Percentiles rank a stretch among this genome's conserved stretches.
These are phyloP conservation scores for Nitzschia sp. DNA, from an alignment of 108 stramenopile genomes.

Conservation along the genomic window DNA sequence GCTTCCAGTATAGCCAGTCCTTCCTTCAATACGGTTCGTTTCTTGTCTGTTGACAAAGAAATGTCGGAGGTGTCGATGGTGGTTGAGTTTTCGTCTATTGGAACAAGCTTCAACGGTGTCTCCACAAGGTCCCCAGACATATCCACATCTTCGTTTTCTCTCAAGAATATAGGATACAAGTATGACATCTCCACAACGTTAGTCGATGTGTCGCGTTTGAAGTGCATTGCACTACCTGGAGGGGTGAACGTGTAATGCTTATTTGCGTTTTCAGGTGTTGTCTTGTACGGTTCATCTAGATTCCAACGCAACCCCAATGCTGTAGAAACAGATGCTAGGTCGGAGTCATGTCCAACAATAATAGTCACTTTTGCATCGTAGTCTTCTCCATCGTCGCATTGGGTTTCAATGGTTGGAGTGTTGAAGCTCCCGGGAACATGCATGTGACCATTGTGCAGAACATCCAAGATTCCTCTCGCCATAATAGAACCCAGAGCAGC, in stretches of 20 bases:
- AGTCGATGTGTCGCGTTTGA: background rate
- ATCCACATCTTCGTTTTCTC: background rate
- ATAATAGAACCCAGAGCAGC: constrained; percentile 21
- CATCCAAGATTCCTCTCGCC: constrained; percentile 16
- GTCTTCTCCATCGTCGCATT: background rate
- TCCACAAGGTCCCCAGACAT: constrained; percentile 1
- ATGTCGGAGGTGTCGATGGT: background rate
- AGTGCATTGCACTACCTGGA: constrained; percentile 25
- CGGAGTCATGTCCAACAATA: constrained; percentile 31
- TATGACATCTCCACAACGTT: background rate
- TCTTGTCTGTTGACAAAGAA: background rate
- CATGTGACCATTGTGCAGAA: background rate
- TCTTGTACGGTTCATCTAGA: constrained; percentile 14
- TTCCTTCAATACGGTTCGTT: background rate
- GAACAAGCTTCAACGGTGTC: background rate
- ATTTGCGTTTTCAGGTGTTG: constrained; percentile 1
- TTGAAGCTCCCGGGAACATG: background rate
- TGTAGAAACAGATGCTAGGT: constrained; percentile 26
- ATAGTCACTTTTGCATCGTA: constrained; percentile 18
- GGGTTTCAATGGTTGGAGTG: background rate
- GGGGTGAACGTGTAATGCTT: constrained; percentile 24
- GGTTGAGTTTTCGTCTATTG: background rate
- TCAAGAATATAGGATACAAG: constrained; percentile 10
- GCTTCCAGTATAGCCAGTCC: constrained; percentile 4
- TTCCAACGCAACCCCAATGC: constrained; percentile 31